A percentile compares a stretch with the other conserved stretches of the same genome.
phyloP scores from a whole-genome alignment of 176 grass and related monocot genomes.

The Avena insularis region DNA sequence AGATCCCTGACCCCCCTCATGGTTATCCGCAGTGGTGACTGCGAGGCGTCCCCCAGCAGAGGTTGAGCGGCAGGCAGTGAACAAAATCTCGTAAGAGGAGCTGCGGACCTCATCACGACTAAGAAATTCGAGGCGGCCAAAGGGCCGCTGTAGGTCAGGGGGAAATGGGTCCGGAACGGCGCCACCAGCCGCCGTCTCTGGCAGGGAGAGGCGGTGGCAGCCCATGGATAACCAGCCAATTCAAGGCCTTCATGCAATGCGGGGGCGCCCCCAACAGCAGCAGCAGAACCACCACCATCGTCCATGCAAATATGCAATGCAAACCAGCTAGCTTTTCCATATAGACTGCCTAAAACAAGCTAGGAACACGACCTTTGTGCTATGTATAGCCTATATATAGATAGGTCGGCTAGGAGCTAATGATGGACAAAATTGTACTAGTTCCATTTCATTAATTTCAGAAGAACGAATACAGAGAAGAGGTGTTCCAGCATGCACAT shows the following conservation, averaged over 20 bases:
- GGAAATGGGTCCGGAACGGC: conserved; percentile 6
- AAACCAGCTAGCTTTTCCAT: neutral
- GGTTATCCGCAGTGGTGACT: neutral
- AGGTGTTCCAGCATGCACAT: neutral
- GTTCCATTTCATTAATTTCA: neutral
- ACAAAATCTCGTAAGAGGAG: conserved; percentile 70
- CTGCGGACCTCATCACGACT: conserved; percentile 53
- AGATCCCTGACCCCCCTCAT: neutral
- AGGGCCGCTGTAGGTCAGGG: conserved; percentile 67
- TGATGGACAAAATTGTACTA: neutral
- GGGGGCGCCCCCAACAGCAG: neutral
- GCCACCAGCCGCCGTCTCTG: conserved; percentile 12
- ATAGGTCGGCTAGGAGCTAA: neutral
- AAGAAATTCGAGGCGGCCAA: conserved; percentile 54
- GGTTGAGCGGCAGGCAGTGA: conserved; percentile 51
- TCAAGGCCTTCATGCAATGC: neutral
- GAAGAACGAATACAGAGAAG: neutral
- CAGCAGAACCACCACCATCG: neutral
- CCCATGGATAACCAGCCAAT: conserved; percentile 9
- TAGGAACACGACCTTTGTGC: neutral
- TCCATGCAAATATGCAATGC: conserved; percentile 13
- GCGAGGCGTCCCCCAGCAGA: neutral
- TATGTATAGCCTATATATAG: neutral
- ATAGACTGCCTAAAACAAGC: conserved; percentile 5
- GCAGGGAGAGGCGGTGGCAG: conserved; percentile 2